These are phyloP conservation scores for Aeschynomene evenia DNA, from an alignment of 306 rosid species.

Conservation along the genomic window DNA sequence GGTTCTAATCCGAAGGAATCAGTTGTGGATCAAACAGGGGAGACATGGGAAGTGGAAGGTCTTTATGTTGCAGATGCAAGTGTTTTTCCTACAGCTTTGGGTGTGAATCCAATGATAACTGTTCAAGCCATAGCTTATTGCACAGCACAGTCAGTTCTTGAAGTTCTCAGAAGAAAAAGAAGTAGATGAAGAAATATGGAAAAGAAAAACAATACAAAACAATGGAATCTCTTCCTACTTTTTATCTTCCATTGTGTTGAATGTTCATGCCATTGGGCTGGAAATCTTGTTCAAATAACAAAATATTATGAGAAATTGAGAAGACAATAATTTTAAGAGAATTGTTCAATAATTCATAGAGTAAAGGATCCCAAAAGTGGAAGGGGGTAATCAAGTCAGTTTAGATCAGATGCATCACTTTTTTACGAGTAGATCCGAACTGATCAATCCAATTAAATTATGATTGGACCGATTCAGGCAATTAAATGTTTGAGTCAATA, in stretches of 20 bases:
- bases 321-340: background rate
- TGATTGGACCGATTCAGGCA: too few species aligned
- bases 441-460: too few species aligned
- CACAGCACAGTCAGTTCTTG: conserved; percentile 73
- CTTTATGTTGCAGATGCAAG: conserved; percentile 78
- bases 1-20: conserved; percentile 54
- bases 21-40: conserved; percentile 65
- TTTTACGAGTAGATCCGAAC: too few species aligned
- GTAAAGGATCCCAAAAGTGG: too few species aligned
- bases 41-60: conserved; percentile 82
- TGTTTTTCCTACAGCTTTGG: conserved; percentile 85
- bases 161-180: conserved; percentile 57
- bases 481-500: too few species aligned
- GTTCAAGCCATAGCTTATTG: conserved; percentile 83
- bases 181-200: background rate
- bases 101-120: conserved; percentile 85
- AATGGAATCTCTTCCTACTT: background rate
- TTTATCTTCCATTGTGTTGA: conserved; percentile 16
- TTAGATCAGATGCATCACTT: too few species aligned
- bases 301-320: background rate
- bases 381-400: too few species aligned
- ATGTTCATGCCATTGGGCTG: conserved; percentile 18
- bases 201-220: too few species aligned
- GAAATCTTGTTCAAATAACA: conserved; percentile 19
- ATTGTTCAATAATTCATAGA: conserved; percentile 1